phyloP scores from a whole-genome alignment of 495 filamentous ascomycete genomes.

The Pyrenula aspistea region DNA sequence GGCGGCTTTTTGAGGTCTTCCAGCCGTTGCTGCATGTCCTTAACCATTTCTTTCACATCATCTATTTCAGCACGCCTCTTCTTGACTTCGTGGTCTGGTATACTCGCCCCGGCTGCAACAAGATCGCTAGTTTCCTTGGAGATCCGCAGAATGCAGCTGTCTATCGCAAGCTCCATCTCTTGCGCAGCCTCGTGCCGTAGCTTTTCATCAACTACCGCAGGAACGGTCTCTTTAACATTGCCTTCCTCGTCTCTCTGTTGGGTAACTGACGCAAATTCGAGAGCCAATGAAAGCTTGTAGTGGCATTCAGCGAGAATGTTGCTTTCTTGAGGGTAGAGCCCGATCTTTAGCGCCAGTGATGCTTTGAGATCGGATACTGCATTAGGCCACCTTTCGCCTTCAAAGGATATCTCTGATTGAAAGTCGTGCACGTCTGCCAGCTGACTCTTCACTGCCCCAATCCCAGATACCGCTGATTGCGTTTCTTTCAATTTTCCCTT shows the following conservation, averaged over 20 bases:
- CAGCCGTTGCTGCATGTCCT: constrained; percentile 80
- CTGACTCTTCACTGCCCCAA: constrained; percentile 62
- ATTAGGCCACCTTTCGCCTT: constrained; percentile 77
- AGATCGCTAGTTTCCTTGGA: constrained; percentile 57
- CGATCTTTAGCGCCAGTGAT: constrained; percentile 61
- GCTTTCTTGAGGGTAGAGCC: constrained; percentile 66
- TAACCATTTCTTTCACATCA: constrained; percentile 77
- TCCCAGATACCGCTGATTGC: constrained; percentile 29
- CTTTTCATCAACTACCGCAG: constrained; percentile 44
- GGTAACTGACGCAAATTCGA: constrained; percentile 83
- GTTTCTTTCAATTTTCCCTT: constrained; percentile 38
- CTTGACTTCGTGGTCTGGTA: constrained; percentile 31
- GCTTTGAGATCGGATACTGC: constrained; percentile 71
- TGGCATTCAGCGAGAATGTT: constrained; percentile 83
- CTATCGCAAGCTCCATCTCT: constrained; percentile 75
- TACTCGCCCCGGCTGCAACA: constrained; percentile 38
- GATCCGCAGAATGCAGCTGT: constrained; percentile 64
- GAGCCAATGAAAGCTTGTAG: constrained; percentile 87
- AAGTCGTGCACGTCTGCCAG: constrained; percentile 86
- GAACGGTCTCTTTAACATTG: constrained; percentile 13
- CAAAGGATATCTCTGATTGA: constrained; percentile 84
- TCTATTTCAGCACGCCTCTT: constrained; percentile 53
- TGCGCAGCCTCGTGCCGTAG: constrained; percentile 63
- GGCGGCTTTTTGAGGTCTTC: constrained; percentile 63
- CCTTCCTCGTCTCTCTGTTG: constrained; percentile 39